Percentiles rank a stretch among this genome's conserved stretches.
Evolutionary conservation across 208 protist genomes (phyloP).

Genomic region (Leishmania amazonensis): DNA sequence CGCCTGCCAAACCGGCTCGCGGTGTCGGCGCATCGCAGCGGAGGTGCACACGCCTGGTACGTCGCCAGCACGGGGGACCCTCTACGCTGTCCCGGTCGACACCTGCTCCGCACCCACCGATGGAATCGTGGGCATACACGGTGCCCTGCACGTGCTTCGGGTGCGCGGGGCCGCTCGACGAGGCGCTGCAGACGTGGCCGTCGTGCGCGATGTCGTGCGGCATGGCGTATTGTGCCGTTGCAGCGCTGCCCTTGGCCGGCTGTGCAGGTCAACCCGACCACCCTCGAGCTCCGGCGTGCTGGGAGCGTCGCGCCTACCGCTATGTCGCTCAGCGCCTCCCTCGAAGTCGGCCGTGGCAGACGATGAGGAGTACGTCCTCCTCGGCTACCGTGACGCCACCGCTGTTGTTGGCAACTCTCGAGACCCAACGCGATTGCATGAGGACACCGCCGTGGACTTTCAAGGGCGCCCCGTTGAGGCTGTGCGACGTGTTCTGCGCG

Average conservation of each 20-base stretch:
- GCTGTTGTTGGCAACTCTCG: background rate
- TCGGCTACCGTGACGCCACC: background rate
- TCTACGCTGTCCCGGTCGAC: background rate
- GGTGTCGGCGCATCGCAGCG: slow-evolving; percentile 1
- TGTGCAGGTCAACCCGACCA: background rate
- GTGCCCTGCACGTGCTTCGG: background rate
- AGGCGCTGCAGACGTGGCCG: background rate
- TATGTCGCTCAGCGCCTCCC: background rate
- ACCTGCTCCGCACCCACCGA: background rate
- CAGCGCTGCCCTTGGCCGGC: background rate
- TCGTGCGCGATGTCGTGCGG: background rate
- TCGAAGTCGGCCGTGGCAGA: background rate
- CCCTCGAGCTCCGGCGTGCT: background rate
- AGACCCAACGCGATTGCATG: background rate
- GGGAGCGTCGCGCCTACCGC: background rate
- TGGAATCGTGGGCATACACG: background rate
- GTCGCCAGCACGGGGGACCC: background rate
- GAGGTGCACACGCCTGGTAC: slow-evolving; percentile 2
- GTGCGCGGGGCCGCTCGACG: background rate
- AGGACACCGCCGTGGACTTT: background rate
- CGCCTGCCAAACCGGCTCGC: too few relatives aligned
- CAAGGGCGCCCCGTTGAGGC: background rate
- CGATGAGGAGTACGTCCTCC: background rate
- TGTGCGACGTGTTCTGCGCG: background rate
- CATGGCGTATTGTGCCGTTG: background rate